Evolutionary conservation across 2,329 filamentous ascomycete species (phyloP), one percentile per base, ranked within the genome.

Genomic region (Colletotrichum paranaense): DNA sequence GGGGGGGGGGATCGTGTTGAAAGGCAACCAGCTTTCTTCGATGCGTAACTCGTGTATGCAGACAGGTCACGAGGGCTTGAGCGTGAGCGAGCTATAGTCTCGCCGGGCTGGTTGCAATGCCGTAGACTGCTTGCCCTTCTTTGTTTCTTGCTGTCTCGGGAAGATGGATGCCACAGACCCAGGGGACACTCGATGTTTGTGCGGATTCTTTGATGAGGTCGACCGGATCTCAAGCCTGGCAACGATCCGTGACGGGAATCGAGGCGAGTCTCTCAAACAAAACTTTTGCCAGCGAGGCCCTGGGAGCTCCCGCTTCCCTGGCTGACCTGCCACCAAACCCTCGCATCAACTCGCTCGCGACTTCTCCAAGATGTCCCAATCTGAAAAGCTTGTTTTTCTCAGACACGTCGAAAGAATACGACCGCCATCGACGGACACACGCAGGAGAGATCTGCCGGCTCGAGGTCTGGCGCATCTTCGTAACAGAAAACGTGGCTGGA

Each of bases 111-210:
- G 35, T 8, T 26, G 46, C 16, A 16, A 52, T 19, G 32, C 32
- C 24, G 24, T 67, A 38, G 53, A 22, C 16, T 49, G 42, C 42
- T 49, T n/a, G 42, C 42, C 11, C 35, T 46, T 74, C 53, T 75
- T 78, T 76, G 46, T 77, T 77, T 74, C 76, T 72, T 59, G 77
- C 62, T 56, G 76, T 76, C 57, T 77, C 73, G 67, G 52, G 28
- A 69, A 70, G 49, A 55, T 62, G 30, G 71, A 70, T 73, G 65
- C 53, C 62, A 68, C 57, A 74, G 65, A 58, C 38, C 35, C 38
- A 62, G n/a, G 24, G 32, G 14, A 16, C 35, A 46, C 53, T 30
- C 24, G 26, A 56, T 70, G 66, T 73, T 73, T 73, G 67, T 32
- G 28, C 60, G 46, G 66, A 42, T 65, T 55, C 6, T 53, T 11